Conservation (phyloP, 1,139 yeast genomes). For the Geotrichum siamense region DNA sequence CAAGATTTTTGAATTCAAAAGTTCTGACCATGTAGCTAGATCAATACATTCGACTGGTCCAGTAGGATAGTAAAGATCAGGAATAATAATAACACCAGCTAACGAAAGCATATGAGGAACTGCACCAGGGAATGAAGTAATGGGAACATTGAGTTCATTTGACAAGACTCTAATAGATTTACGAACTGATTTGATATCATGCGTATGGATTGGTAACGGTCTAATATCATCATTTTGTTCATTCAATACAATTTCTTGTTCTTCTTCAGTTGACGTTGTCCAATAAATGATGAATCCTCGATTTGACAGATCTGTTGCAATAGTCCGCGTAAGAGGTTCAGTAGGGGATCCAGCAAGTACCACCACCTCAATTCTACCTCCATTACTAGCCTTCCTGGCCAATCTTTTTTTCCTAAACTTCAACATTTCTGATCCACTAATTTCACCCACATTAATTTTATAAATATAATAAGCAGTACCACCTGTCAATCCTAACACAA, state of each 20-base stretch:
- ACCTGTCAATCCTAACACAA: slow-evolving; percentile 23
- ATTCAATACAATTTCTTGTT: slow-evolving; percentile 50
- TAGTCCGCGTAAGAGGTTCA: slow-evolving; percentile 62
- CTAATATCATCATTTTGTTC: slow-evolving; percentile 50
- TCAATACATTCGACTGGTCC: slow-evolving; percentile 63
- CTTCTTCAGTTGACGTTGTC: slow-evolving; percentile 60
- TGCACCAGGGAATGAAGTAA: slow-evolving; percentile 46
- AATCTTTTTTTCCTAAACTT: slow-evolving; percentile 36
- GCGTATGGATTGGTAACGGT: slow-evolving; percentile 46
- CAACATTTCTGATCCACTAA: slow-evolving; percentile 16
- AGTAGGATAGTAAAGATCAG: slow-evolving; percentile 57
- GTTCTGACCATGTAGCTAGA: slow-evolving; percentile 46
- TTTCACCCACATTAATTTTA: slow-evolving; percentile 17
- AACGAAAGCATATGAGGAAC: slow-evolving; percentile 46
- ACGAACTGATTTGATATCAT: slow-evolving; percentile 31
- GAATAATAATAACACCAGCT: slow-evolving; percentile 56
- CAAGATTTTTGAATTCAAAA: slow-evolving; percentile 42
- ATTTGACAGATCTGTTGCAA: slow-evolving; percentile 67
- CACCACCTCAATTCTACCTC: slow-evolving; percentile 69
- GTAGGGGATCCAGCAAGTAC: slow-evolving; percentile 70
- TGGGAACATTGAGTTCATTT: slow-evolving; percentile 39
- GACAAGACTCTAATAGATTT: slow-evolving; percentile 39
- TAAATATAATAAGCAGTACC: slow-evolving; percentile 24
- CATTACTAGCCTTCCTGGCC: slow-evolving; percentile 57
- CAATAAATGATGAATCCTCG: slow-evolving; percentile 77